These are phyloP conservation scores for Arbutus unedo DNA, from an alignment of 148 eudicot species.

Conservation along the genomic window DNA sequence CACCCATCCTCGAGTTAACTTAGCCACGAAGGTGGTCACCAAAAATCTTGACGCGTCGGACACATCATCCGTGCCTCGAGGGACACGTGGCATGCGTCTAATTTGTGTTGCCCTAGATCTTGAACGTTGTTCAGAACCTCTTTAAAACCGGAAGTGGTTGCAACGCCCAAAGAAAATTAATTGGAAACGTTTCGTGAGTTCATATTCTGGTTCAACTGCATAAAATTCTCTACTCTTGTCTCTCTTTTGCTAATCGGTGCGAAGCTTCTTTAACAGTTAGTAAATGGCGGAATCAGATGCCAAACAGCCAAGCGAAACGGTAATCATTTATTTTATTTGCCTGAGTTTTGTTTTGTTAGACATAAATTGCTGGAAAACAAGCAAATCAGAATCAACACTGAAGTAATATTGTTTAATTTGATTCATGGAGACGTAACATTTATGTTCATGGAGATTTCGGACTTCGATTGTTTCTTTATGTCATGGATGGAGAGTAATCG, in stretches of 20 bases:
- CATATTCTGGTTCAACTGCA: background rate
- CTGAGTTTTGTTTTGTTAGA: background rate
- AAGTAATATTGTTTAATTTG: background rate
- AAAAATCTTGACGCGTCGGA: background rate
- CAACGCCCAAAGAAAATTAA: background rate
- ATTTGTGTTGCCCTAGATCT: background rate
- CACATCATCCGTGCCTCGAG: background rate
- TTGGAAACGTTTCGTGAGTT: background rate
- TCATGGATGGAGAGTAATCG: too few relatives aligned
- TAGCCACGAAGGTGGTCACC: background rate
- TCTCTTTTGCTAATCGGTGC: background rate
- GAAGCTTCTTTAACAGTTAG: background rate
- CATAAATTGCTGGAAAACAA: background rate
- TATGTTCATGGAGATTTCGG: background rate
- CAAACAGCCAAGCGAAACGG: conserved; percentile 13
- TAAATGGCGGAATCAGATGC: conserved; percentile 32
- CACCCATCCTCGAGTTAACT: background rate
- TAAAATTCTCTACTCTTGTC: too few relatives aligned
- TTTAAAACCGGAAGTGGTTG: background rate
- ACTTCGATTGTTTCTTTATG: background rate
- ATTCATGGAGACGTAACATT: background rate
- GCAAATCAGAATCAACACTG: background rate
- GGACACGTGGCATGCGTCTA: background rate
- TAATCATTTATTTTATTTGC: background rate
- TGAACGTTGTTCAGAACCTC: background rate